phyloP scores from a whole-genome alignment of 2,329 filamentous ascomycete genomes.

The Paraconiothyrium brasiliense region DNA sequence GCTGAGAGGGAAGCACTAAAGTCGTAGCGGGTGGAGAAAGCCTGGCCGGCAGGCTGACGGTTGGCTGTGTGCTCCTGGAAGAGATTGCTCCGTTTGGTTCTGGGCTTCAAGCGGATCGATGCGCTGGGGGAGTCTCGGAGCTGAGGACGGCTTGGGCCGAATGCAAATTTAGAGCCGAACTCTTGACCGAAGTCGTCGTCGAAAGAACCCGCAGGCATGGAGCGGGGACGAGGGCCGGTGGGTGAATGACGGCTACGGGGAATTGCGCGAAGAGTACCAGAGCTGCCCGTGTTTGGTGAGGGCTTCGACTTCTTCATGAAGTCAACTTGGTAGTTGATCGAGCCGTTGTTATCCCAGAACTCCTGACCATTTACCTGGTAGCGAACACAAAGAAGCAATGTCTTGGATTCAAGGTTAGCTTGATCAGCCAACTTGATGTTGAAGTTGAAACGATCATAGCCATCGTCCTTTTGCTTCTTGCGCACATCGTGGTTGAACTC shows the following conservation, averaged over 20 bases:
- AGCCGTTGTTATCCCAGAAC: constrained; percentile 93
- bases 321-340: constrained; percentile 91
- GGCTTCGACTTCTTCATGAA: constrained; percentile 82
- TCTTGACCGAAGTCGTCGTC: constrained; percentile 76
- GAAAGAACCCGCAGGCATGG: constrained; percentile 60
- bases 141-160: constrained; percentile 51
- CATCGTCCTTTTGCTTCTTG: constrained; percentile 69
- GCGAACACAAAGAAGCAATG: constrained; percentile 88
- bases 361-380: constrained; percentile 87
- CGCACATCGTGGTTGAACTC: constrained; percentile 85
- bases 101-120: constrained; percentile 74
- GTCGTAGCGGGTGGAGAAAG: constrained; percentile 93
- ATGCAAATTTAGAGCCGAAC: constrained; percentile 59
- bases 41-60: constrained; percentile 67
- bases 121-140: constrained; percentile 68
- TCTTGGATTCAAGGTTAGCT: constrained; percentile 91
- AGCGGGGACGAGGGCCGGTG: constrained; percentile 57
- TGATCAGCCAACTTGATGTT: constrained; percentile 92
- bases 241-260: constrained; percentile 60
- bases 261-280: constrained; percentile 61
- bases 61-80: constrained; percentile 65
- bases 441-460: constrained; percentile 91
- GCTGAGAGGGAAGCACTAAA: constrained; percentile 91
- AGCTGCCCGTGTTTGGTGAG: constrained; percentile 55
- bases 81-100: constrained; percentile 68